phyloP scores from a whole-genome alignment of 129 eudicot species.

The Tagetes erecta region DNA sequence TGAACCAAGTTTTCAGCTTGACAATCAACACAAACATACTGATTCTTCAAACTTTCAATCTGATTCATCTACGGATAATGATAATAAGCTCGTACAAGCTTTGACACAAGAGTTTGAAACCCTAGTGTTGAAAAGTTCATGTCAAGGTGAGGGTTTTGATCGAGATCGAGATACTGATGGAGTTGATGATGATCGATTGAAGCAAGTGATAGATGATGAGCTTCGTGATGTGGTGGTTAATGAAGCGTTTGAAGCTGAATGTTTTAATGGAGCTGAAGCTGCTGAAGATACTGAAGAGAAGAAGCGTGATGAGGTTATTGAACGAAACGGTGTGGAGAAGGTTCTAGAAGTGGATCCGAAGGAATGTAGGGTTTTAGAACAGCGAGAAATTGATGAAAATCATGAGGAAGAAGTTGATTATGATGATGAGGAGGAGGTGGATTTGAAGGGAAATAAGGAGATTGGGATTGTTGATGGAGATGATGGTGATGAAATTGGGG shows the following conservation, averaged over 20 bases:
- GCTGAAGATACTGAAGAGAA: neutral
- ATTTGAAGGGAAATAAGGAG: conserved; percentile 15
- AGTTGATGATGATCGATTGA: neutral
- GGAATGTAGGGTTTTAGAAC: conserved; percentile 32
- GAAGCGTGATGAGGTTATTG: conserved; percentile 11
- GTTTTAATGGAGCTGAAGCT: neutral
- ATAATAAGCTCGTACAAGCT: conserved; percentile 11
- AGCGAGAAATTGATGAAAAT: conserved; percentile 19
- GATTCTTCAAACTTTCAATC: conserved; percentile 26
- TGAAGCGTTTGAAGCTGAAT: conserved; percentile 20
- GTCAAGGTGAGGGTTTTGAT: conserved; percentile 10
- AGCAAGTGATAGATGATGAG: conserved; percentile 28
- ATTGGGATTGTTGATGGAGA: conserved; percentile 17
- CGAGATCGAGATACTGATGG: neutral
- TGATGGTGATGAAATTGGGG: conserved; percentile 19
- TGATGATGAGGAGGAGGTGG: conserved; percentile 6
- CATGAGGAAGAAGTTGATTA: conserved; percentile 22
- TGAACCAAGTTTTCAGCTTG: conserved; percentile 27
- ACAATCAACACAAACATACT: conserved; percentile 7
- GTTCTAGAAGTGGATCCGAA: conserved; percentile 20
- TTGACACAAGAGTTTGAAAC: conserved; percentile 32
- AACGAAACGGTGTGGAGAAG: neutral
- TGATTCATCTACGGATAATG: conserved; percentile 18
- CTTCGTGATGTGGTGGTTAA: conserved; percentile 23
- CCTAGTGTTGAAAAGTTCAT: conserved; percentile 22